phyloP scores from a whole-genome alignment of 495 filamentous ascomycete genomes.

The Pseudomonodictys pantanalensis region DNA sequence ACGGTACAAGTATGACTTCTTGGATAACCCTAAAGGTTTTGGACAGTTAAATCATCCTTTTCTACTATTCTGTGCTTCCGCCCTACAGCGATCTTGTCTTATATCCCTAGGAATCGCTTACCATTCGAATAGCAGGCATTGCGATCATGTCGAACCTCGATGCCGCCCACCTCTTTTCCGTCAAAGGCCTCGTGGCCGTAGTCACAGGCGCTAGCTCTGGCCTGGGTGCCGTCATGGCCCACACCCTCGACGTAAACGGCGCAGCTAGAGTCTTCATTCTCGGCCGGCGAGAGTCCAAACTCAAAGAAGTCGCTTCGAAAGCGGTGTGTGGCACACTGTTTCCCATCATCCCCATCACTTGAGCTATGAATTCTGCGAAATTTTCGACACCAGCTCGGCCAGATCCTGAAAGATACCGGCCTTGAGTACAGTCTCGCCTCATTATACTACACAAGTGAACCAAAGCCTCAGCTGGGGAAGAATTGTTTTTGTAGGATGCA shows the following conservation, averaged over 20 bases:
- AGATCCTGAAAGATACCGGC: too few species aligned
- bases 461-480: too few species aligned
- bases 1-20: too few species aligned
- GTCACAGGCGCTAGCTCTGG: conserved; percentile 61
- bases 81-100: too few species aligned
- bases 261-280: conserved; percentile 67
- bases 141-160: not conserved
- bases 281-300: conserved; percentile 54
- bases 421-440: too few species aligned
- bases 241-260: conserved; percentile 59
- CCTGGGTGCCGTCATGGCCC: conserved; percentile 62
- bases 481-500: too few species aligned
- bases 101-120: not conserved
- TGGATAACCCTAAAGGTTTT: too few species aligned
- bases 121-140: not conserved
- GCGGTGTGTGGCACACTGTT: conserved; percentile 1
- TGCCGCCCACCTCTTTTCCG: conserved; percentile 47
- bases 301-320: conserved; percentile 45
- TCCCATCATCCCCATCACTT: conserved; percentile 29
- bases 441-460: too few species aligned
- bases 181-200: conserved; percentile 58
- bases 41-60: too few species aligned
- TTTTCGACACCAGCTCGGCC: too few species aligned
- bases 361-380: not conserved
- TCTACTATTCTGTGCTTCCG: too few species aligned